These are phyloP conservation scores for Capsicum rhomboideum DNA, from an alignment of 257 asterid genomes.

Conservation along the genomic window DNA sequence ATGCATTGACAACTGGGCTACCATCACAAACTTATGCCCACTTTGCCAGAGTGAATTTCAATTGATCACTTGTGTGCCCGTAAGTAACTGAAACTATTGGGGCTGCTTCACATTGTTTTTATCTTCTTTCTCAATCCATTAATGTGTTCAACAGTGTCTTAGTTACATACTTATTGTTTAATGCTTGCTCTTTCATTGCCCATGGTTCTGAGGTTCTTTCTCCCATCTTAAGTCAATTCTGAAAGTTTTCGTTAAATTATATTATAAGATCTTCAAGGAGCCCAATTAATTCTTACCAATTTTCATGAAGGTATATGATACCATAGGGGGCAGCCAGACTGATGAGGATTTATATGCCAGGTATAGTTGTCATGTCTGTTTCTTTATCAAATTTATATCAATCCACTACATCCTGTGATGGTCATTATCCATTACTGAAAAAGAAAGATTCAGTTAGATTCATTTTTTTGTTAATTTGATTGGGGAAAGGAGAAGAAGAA, in stretches of 20 bases:
- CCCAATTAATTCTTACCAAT: slow-evolving; percentile 13
- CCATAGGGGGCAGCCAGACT: slow-evolving; percentile 71
- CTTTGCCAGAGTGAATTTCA: slow-evolving; percentile 98
- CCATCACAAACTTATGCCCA: slow-evolving; percentile 94
- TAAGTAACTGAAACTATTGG: slow-evolving; percentile 37
- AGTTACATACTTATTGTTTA: neutral
- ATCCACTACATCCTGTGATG: neutral
- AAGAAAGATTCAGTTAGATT: neutral
- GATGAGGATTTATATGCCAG: slow-evolving; percentile 70
- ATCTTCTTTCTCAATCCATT: neutral
- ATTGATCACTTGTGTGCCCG: slow-evolving; percentile 97
- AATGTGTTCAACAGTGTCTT: neutral
- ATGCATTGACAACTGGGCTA: slow-evolving; percentile 99
- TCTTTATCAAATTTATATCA: neutral
- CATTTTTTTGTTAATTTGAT: neutral
- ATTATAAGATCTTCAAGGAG: neutral
- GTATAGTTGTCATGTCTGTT: slow-evolving; percentile 19
- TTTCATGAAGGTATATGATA: slow-evolving; percentile 76
- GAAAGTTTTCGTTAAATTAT: neutral
- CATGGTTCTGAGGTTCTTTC: neutral
- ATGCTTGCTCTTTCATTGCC: neutral
- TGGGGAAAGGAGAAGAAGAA: neutral
- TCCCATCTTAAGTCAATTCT: neutral
- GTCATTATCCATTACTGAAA: neutral
- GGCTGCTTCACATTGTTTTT: neutral